phyloP scores from a whole-genome alignment of 768 basidiomycete genomes.

The Tephrocybe sp. region DNA sequence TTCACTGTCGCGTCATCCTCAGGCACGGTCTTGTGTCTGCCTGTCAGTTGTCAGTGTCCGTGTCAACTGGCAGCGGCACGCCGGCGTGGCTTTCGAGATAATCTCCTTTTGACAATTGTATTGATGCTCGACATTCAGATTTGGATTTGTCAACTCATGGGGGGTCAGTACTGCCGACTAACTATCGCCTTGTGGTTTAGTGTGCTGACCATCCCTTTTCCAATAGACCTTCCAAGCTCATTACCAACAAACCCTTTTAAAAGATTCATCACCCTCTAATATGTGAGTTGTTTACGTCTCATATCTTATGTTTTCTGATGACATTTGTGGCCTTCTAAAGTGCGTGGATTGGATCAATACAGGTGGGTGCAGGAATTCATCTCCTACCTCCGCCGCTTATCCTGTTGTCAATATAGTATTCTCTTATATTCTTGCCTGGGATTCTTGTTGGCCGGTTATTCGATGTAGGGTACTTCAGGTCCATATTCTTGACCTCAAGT shows the following conservation, averaged over 20 bases:
- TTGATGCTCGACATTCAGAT: conserved; percentile 28
- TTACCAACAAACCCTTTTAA: conserved; percentile 57
- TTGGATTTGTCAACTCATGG: conserved; percentile 76
- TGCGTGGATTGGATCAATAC: conserved; percentile 80
- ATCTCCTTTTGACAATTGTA: neutral
- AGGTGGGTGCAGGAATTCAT: conserved; percentile 36
- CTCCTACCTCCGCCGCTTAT: neutral
- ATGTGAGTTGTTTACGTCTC: conserved; percentile 44
- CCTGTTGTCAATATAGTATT: conserved; percentile 42
- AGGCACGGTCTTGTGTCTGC: too few species aligned
- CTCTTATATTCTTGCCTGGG: conserved; percentile 62
- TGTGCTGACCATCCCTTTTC: neutral
- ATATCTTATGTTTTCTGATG: neutral
- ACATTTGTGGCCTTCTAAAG: conserved; percentile 32
- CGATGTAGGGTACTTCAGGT: conserved; percentile 67
- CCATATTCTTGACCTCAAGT: conserved; percentile 48
- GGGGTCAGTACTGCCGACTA: conserved; percentile 44
- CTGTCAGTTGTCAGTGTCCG: too few species aligned
- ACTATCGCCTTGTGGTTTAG: neutral
- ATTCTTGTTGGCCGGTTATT: conserved; percentile 70
- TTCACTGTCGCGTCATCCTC: too few species aligned
- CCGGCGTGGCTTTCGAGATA: too few species aligned
- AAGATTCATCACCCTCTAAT: conserved; percentile 51
- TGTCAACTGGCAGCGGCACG: too few species aligned
- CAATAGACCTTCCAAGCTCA: conserved; percentile 71